Percentiles rank a stretch among this genome's conserved stretches.
phyloP scores from a whole-genome alignment of 371 early-diverging fungal species.

The Syncephalastrum sp. region DNA sequence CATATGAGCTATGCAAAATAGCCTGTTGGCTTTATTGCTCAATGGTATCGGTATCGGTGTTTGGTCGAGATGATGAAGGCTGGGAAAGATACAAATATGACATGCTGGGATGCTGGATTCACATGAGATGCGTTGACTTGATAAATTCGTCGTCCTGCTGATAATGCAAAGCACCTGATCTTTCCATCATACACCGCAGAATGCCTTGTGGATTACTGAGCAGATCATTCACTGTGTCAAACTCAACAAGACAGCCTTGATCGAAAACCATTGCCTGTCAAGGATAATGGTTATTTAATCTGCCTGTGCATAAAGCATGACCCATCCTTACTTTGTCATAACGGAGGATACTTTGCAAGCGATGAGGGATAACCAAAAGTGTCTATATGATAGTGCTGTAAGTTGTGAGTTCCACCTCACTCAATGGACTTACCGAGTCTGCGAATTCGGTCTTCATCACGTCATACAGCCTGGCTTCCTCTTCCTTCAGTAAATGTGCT shows the following conservation, averaged over 20 bases:
- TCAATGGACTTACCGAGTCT: slow-evolving; percentile 43
- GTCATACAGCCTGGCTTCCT: slow-evolving; percentile 72
- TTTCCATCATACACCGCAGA: slow-evolving; percentile 32
- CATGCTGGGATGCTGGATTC: no score
- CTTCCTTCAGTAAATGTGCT: slow-evolving; percentile 64
- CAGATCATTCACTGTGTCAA: slow-evolving; percentile 60
- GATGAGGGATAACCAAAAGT: slow-evolving; percentile 80
- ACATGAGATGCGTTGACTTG: no score
- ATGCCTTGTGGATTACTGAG: slow-evolving; percentile 31
- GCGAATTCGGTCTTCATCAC: slow-evolving; percentile 81
- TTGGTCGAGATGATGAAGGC: no score
- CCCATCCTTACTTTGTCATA: slow-evolving; percentile 41
- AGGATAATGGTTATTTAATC: not conserved
- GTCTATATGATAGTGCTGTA: slow-evolving; percentile 49
- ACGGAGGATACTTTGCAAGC: slow-evolving; percentile 69
- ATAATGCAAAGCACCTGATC: slow-evolving; percentile 28
- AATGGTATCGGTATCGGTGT: no score
- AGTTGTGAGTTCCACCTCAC: not conserved
- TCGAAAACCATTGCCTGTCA: slow-evolving; percentile 52
- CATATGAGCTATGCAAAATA: no score
- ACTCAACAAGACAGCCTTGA: slow-evolving; percentile 76
- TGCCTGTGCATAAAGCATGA: not conserved
- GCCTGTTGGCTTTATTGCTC: no score
- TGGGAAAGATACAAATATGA: no score
- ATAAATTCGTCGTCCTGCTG: no score